Evolutionary conservation across 2,329 filamentous ascomycete genomes (phyloP).

Genomic region (Hypoxylon sp.): DNA sequence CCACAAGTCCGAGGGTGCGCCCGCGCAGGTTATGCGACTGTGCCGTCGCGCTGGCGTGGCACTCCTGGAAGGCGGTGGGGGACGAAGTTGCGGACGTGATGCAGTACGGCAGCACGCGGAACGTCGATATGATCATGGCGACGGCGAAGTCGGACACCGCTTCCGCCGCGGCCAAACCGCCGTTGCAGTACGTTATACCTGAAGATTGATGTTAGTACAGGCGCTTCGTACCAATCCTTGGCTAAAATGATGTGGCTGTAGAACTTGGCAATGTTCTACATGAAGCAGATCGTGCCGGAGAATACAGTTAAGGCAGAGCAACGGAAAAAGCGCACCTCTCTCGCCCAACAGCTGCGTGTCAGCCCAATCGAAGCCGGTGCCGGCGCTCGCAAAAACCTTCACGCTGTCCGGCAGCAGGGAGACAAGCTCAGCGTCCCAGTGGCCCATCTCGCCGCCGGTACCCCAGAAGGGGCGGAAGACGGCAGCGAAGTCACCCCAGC

Average conservation of each 20-base stretch:
- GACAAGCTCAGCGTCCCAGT: constrained; percentile 71
- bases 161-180: constrained; percentile 76
- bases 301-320: background rate
- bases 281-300: too few relatives aligned
- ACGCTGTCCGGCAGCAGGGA: constrained; percentile 63
- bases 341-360: constrained; percentile 70
- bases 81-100: constrained; percentile 64
- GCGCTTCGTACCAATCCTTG: background rate
- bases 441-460: constrained; percentile 73
- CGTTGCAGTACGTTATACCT: constrained; percentile 79
- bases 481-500: constrained; percentile 66
- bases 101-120: constrained; percentile 75
- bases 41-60: constrained; percentile 69
- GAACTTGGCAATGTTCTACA: background rate
- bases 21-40: constrained; percentile 72
- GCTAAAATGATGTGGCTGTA: background rate
- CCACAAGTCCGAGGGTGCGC: constrained; percentile 73
- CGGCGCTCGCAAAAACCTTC: constrained; percentile 69
- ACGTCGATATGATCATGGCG: constrained; percentile 75
- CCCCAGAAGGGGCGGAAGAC: constrained; percentile 72
- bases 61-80: constrained; percentile 61
- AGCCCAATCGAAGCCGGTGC: constrained; percentile 73
- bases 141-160: constrained; percentile 79
- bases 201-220: background rate
- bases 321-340: constrained; percentile 59